phyloP scores from a whole-genome alignment of 2,329 filamentous ascomycete genomes.

The Setomelanomma holmii region DNA sequence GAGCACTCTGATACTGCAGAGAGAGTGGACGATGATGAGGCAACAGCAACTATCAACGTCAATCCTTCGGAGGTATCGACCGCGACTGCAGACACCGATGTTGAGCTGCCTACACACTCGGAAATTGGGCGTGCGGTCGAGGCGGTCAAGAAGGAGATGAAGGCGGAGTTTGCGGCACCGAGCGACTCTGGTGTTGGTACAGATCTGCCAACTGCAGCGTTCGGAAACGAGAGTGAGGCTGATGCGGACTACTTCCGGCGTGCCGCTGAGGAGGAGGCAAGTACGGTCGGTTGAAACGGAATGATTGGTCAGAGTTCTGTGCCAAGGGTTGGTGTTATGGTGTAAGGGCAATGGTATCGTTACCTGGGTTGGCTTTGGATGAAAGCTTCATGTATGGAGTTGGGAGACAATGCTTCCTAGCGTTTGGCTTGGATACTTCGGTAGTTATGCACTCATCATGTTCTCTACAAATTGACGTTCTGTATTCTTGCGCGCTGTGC shows the following conservation, averaged over 20 bases:
- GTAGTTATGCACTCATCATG: neutral
- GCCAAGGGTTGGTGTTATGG: neutral
- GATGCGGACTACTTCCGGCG: constrained; percentile 48
- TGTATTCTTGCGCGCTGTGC: too few relatives aligned
- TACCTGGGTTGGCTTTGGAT: neutral
- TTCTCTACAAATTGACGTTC: neutral
- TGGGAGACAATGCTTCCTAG: neutral
- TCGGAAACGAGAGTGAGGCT: constrained; percentile 26
- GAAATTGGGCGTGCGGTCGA: constrained; percentile 41
- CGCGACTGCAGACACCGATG: constrained; percentile 23
- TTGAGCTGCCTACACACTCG: constrained; percentile 38
- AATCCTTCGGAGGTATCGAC: constrained; percentile 35
- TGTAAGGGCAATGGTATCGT: neutral
- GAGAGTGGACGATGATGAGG: constrained; percentile 41
- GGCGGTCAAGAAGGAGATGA: constrained; percentile 38
- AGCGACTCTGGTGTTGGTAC: constrained; percentile 49
- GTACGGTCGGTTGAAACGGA: constrained; percentile 37
- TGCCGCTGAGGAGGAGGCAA: constrained; percentile 45
- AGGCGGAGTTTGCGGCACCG: constrained; percentile 32
- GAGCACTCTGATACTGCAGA: constrained; percentile 39
- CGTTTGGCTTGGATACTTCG: neutral
- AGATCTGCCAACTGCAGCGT: constrained; percentile 43
- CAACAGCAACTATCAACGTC: constrained; percentile 30
- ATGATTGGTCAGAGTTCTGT: neutral
- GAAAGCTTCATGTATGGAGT: neutral